These are phyloP conservation scores for Colletotrichum sp. DNA, from an alignment of 2,329 filamentous ascomycete genomes.

Conservation along the genomic window DNA sequence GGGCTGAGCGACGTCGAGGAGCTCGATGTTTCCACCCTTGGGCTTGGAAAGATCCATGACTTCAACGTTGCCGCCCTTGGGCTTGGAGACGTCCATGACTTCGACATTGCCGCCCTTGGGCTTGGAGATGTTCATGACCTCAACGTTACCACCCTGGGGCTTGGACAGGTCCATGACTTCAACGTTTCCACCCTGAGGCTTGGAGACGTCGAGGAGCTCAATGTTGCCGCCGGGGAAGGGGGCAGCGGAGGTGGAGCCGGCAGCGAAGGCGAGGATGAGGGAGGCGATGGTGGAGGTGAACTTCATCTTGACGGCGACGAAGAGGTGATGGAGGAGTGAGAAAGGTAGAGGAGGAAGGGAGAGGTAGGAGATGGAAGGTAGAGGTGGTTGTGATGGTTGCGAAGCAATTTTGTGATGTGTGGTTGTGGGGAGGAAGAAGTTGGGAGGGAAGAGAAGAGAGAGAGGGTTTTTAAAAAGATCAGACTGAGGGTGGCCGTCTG, in stretches of 20 bases:
- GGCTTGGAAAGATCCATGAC: neutral
- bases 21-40: neutral
- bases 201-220: neutral
- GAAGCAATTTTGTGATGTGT: neutral
- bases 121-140: neutral
- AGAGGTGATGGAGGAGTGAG: neutral
- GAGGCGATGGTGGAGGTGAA: neutral
- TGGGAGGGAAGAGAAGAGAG: neutral
- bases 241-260: neutral
- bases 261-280: neutral
- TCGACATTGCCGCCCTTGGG: neutral
- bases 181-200: neutral
- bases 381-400: neutral
- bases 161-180: neutral
- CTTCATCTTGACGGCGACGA: constrained; percentile 4
- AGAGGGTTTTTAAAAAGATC: neutral
- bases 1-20: neutral
- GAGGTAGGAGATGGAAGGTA: neutral
- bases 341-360: neutral
- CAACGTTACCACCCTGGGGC: neutral
- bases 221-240: neutral
- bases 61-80: neutral
- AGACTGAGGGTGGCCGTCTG: neutral
- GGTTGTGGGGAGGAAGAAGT: neutral
- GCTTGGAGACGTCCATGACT: neutral